Evolutionary conservation across 495 filamentous ascomycete genomes (phyloP).

Genomic region (Hypoxylon fuscum): DNA sequence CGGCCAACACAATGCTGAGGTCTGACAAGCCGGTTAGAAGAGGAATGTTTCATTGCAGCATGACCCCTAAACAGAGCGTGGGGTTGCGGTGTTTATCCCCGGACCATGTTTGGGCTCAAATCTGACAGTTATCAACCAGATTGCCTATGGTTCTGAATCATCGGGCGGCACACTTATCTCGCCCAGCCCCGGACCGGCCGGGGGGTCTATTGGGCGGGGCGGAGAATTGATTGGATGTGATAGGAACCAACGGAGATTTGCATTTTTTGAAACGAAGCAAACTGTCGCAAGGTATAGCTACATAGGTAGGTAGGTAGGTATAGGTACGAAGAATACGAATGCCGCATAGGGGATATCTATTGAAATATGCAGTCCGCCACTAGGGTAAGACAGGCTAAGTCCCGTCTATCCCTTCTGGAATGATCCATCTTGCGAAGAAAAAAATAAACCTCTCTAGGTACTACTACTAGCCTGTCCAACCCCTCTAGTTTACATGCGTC

Average conservation of each 20-base stretch:
- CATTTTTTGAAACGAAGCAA: slow-evolving; percentile 33
- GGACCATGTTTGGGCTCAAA: slow-evolving; percentile 22
- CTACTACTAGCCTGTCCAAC: background rate
- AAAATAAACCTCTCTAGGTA: slow-evolving; percentile 2
- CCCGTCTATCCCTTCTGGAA: slow-evolving; percentile 5
- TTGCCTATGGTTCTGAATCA: background rate
- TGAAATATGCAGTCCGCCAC: slow-evolving; percentile 30
- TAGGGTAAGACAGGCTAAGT: slow-evolving; percentile 7
- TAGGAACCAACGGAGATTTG: slow-evolving; percentile 17
- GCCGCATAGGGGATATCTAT: slow-evolving; percentile 33
- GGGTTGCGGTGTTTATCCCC: slow-evolving; percentile 34
- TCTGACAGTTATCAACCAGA: slow-evolving; percentile 22
- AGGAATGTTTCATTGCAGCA: slow-evolving; percentile 23
- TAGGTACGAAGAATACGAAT: no score
- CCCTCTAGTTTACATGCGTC: slow-evolving; percentile 71
- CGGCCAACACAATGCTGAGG: slow-evolving; percentile 8
- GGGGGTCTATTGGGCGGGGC: slow-evolving; percentile 15
- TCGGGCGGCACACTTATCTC: slow-evolving; percentile 13
- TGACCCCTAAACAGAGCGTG: slow-evolving; percentile 20
- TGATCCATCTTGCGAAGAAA: slow-evolving; percentile 6
- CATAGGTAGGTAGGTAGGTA: no score
- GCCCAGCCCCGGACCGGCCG: slow-evolving; percentile 18
- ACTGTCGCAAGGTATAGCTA: slow-evolving; percentile 18
- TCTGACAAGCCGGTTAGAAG: background rate
- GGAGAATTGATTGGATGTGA: slow-evolving; percentile 23